A percentile compares a stretch with the other conserved stretches of the same genome.
phyloP scores from a whole-genome alignment of 352 stramenopile species.

The Phytopythium delawarense region DNA sequence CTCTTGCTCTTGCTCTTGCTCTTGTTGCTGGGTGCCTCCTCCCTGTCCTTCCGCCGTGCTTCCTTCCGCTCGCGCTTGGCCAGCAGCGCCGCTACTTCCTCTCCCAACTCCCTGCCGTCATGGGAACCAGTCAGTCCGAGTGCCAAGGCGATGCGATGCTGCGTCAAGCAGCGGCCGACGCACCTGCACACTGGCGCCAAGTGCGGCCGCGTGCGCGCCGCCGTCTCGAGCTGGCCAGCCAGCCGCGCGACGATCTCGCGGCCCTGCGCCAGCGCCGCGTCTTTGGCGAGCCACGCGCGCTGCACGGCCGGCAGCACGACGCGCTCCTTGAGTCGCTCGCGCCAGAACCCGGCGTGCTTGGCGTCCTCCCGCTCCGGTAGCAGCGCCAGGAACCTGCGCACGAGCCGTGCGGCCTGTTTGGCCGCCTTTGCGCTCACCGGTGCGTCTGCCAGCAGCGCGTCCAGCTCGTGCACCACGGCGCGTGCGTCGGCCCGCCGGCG shows the following conservation, averaged over 20 bases:
- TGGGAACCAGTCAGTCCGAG: not conserved
- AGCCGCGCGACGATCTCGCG: not conserved
- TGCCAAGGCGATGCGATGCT: not conserved
- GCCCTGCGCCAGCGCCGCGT: not conserved
- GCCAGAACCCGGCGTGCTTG: not conserved
- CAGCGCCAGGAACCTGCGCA: conserved; percentile 4
- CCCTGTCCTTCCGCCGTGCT: conserved; percentile 8
- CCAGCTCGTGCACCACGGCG: conserved; percentile 7
- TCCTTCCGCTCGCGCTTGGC: not conserved
- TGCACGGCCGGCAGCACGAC: conserved; percentile 2
- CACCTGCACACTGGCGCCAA: not conserved
- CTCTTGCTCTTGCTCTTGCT: conserved; percentile 5
- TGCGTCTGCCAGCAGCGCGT: conserved; percentile 3
- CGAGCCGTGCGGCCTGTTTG: not conserved
- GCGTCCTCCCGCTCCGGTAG: not conserved
- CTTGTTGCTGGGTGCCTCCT: conserved; percentile 3
- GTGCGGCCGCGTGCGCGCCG: not conserved
- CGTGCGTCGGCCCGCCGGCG: conserved; percentile 8
- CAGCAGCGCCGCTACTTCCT: not conserved
- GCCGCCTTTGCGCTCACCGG: too few species aligned
- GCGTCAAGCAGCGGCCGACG: not conserved
- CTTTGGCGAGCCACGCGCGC: not conserved
- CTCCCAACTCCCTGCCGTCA: not conserved
- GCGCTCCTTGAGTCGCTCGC: not conserved
- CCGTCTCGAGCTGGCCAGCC: not conserved